Evolutionary conservation across 2,329 filamentous ascomycete genomes (phyloP).

Genomic region (Alternaria atra): DNA sequence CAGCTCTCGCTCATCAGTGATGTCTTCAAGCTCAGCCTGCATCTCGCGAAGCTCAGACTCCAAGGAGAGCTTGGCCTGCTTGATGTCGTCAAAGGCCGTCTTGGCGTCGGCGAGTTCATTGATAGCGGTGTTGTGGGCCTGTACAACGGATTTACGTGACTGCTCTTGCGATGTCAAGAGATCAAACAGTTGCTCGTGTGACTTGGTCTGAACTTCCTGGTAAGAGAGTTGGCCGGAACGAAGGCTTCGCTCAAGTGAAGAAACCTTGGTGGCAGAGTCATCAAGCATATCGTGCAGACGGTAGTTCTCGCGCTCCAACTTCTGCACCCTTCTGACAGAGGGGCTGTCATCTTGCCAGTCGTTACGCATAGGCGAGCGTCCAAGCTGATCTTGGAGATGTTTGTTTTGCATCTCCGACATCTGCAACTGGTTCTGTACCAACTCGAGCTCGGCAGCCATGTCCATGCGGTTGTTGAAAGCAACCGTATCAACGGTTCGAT

Average conservation of each 20-base stretch:
- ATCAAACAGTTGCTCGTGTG: slow-evolving; percentile 92
- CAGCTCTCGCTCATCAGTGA: slow-evolving; percentile 80
- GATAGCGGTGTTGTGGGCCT: slow-evolving; percentile 85
- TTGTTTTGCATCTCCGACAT: slow-evolving; percentile 94
- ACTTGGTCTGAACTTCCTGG: slow-evolving; percentile 90
- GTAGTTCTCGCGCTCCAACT: slow-evolving; percentile 90
- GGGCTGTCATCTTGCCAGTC: slow-evolving; percentile 77
- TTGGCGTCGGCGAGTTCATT: slow-evolving; percentile 88
- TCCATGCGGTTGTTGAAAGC: slow-evolving; percentile 91
- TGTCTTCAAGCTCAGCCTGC: slow-evolving; percentile 82
- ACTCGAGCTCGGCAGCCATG: slow-evolving; percentile 86
- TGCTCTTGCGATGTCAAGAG: slow-evolving; percentile 93
- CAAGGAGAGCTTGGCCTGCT: slow-evolving; percentile 78
- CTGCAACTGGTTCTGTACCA: slow-evolving; percentile 92
- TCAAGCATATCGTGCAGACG: slow-evolving; percentile 93
- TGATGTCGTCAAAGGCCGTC: slow-evolving; percentile 84
- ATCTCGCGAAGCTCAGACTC: slow-evolving; percentile 90
- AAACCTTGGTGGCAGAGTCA: slow-evolving; percentile 92
- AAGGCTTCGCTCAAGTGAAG: slow-evolving; percentile 84
- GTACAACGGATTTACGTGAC: slow-evolving; percentile 79
- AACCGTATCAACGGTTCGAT: slow-evolving; percentile 83
- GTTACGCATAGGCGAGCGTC: slow-evolving; percentile 72
- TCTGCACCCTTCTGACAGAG: slow-evolving; percentile 81
- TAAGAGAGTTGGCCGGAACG: slow-evolving; percentile 87
- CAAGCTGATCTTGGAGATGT: slow-evolving; percentile 87